These are phyloP conservation scores for Cichorium intybus DNA, from an alignment of 140 eudicot genomes.

Conservation along the genomic window DNA sequence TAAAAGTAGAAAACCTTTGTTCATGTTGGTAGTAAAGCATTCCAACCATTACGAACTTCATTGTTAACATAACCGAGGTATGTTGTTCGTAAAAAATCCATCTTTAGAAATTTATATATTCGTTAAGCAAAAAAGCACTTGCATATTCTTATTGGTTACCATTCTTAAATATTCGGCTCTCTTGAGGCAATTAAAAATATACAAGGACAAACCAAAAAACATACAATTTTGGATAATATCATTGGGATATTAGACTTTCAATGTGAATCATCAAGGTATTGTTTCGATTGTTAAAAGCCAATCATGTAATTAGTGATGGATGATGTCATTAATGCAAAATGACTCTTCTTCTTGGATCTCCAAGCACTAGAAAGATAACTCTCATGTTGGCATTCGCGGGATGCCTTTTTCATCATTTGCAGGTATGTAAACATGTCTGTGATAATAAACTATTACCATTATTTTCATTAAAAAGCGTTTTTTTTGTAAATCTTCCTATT, in stretches of 20 bases:
- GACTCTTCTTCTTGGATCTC: conserved; percentile 91
- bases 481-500: conserved; percentile 8
- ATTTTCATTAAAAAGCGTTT: no score
- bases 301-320: conserved; percentile 8
- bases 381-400: conserved; percentile 87
- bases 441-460: no score
- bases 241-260: conserved; percentile 90
- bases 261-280: conserved; percentile 41
- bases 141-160: neutral
- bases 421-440: no score
- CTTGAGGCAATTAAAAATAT: conserved; percentile 59
- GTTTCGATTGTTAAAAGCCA: conserved; percentile 1
- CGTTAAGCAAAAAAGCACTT: neutral
- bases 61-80: conserved; percentile 93
- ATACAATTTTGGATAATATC: conserved; percentile 69
- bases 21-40: conserved; percentile 90
- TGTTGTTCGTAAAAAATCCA: neutral
- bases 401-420: conserved; percentile 55
- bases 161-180: conserved; percentile 45
- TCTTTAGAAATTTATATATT: neutral
- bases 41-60: conserved; percentile 89
- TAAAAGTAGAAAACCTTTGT: conserved; percentile 70
- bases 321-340: conserved; percentile 40
- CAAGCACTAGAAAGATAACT: conserved; percentile 93
- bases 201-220: conserved; percentile 57